Percentiles rank a stretch among this genome's conserved stretches.
Conservation (phyloP, 768 basidiomycete genomes). For the Chalciporus piperatus region DNA sequence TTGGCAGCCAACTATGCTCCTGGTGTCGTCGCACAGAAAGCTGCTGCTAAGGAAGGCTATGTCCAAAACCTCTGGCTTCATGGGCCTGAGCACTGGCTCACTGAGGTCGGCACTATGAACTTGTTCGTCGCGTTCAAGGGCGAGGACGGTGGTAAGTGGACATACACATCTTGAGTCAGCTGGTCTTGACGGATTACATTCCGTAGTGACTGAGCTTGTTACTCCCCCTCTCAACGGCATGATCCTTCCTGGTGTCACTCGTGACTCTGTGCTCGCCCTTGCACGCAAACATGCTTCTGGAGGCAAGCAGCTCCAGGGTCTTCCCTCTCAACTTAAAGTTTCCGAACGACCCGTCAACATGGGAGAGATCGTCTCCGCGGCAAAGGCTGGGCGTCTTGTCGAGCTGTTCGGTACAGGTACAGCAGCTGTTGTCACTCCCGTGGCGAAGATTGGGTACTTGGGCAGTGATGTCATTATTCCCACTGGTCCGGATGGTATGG, state of each 20-base stretch:
- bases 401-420: conserved; percentile 53
- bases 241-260: conserved; percentile 68
- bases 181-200: not conserved
- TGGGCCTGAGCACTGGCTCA: conserved; percentile 54
- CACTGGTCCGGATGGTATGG: conserved; percentile 71
- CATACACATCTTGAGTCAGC: not conserved
- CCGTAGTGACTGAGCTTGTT: conserved; percentile 51
- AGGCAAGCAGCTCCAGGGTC: conserved; percentile 41
- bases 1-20: conserved; percentile 89
- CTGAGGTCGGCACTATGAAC: conserved; percentile 90
- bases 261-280: conserved; percentile 49
- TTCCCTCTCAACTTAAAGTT: conserved; percentile 56
- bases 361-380: conserved; percentile 61
- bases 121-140: conserved; percentile 78
- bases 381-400: conserved; percentile 39
- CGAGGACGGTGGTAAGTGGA: conserved; percentile 56
- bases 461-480: conserved; percentile 54
- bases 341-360: conserved; percentile 74
- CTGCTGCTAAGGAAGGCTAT: conserved; percentile 75
- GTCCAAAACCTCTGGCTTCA: conserved; percentile 89
- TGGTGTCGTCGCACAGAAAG: conserved; percentile 79
- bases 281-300: conserved; percentile 57
- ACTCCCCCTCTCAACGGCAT: conserved; percentile 66
- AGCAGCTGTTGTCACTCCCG: conserved; percentile 52
- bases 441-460: conserved; percentile 56